A percentile compares a stretch with the other conserved stretches of the same genome.
These are phyloP conservation scores for Wickerhamomyces sydowiorum DNA, from an alignment of 805 yeast genomes.

Conservation along the genomic window DNA sequence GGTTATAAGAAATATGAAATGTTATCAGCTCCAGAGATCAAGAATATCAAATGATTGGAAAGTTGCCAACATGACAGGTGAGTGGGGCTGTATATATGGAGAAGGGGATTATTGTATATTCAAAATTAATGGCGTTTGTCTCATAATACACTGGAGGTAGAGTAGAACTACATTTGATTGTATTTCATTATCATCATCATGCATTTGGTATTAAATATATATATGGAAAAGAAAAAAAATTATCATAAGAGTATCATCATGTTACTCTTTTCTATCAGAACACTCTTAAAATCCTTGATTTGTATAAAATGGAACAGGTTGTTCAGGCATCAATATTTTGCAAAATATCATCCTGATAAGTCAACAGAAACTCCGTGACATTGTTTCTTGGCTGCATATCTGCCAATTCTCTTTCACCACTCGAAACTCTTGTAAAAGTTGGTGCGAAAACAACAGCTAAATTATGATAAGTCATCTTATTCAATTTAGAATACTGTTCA, in stretches of 20 bases:
- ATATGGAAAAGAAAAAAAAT: too few relatives aligned
- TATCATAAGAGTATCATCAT: too few relatives aligned
- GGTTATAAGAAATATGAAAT: conserved; percentile 71
- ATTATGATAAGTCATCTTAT: conserved; percentile 80
- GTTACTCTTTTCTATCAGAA: too few relatives aligned
- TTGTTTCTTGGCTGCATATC: conserved; percentile 82
- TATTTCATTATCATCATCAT: too few relatives aligned
- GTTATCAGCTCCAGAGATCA: conserved; percentile 65
- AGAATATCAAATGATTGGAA: conserved; percentile 41
- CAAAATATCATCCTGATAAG: conserved; percentile 38
- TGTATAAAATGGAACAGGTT: not conserved
- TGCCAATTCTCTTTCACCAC: conserved; percentile 74
- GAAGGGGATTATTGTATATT: not conserved
- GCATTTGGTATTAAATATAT: too few relatives aligned
- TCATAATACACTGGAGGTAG: too few relatives aligned
- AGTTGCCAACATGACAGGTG: not conserved
- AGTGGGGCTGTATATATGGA: not conserved
- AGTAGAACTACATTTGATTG: too few relatives aligned
- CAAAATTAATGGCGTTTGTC: not conserved
- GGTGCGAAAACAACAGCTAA: conserved; percentile 94
- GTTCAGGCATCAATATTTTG: not conserved
- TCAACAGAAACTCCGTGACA: conserved; percentile 66
- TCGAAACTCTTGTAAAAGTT: conserved; percentile 71
- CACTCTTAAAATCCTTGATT: too few relatives aligned
- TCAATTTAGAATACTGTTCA: conserved; percentile 43